Evolutionary conservation across 2,329 filamentous ascomycete genomes (phyloP).

Genomic region (Sclerotinia subarctica): DNA sequence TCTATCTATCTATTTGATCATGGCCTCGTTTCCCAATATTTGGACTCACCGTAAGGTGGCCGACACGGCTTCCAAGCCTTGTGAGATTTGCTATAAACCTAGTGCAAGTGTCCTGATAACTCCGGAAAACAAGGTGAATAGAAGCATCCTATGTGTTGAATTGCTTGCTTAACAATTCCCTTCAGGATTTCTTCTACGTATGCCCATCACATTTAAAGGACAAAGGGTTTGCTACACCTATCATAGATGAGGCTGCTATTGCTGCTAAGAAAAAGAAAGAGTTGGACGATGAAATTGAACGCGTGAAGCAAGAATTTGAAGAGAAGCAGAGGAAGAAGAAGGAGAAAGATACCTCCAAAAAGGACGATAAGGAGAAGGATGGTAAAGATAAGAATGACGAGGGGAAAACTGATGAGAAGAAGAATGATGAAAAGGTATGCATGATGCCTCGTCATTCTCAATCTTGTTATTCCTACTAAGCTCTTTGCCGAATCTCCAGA

Average conservation of each 20-base stretch:
- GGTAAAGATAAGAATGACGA: slow-evolving; percentile 44
- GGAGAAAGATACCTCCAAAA: slow-evolving; percentile 60
- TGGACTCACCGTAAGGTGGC: slow-evolving; percentile 87
- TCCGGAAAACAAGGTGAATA: slow-evolving; percentile 76
- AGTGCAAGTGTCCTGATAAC: slow-evolving; percentile 85
- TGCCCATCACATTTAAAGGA: slow-evolving; percentile 83
- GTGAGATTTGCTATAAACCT: slow-evolving; percentile 88
- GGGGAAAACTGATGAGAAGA: slow-evolving; percentile 44
- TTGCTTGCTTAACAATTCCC: slow-evolving; percentile 11
- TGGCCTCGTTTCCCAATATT: slow-evolving; percentile 63
- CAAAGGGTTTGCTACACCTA: slow-evolving; percentile 72
- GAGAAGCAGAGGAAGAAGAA: slow-evolving; percentile 70
- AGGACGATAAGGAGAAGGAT: slow-evolving; percentile 49
- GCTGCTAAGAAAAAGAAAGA: slow-evolving; percentile 60
- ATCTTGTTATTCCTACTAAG: slow-evolving; percentile 6
- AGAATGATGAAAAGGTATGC: slow-evolving; percentile 42
- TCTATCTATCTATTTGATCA: slow-evolving; percentile 12
- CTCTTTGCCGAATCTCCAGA: slow-evolving; percentile 26
- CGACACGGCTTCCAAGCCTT: slow-evolving; percentile 76
- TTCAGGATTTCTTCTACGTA: slow-evolving; percentile 85
- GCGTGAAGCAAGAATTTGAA: slow-evolving; percentile 67
- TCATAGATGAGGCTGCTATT: slow-evolving; percentile 64
- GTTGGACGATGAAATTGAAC: slow-evolving; percentile 62
- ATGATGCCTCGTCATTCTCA: neutral
- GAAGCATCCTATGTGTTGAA: neutral